Percentiles rank a stretch among this genome's conserved stretches.
Conservation (phyloP, 345 rosid species). For the Trapa incisa region DNA sequence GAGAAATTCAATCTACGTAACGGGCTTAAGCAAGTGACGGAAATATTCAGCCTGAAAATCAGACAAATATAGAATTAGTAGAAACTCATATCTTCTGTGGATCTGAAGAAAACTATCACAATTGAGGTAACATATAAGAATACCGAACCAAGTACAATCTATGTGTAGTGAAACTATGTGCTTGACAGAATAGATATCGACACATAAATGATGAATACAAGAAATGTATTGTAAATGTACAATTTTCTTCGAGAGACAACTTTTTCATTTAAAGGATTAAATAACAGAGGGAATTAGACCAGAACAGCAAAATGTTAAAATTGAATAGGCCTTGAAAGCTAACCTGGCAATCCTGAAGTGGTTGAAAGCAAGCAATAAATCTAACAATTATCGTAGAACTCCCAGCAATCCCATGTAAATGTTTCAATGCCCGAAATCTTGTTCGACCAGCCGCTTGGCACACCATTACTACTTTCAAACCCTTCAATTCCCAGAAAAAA, state of each 20-base stretch:
- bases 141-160: background rate
- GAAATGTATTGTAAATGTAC: background rate
- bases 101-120: background rate
- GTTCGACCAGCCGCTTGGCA: constrained; percentile 94
- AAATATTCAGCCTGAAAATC: constrained; percentile 84
- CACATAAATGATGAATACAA: background rate
- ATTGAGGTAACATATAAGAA: background rate
- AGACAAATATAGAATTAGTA: background rate
- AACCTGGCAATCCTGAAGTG: constrained; percentile 96
- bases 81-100: background rate
- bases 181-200: background rate
- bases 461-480: constrained; percentile 73
- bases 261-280: background rate
- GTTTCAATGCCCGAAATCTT: constrained; percentile 82
- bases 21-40: constrained; percentile 94
- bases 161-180: background rate
- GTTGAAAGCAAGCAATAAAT: constrained; percentile 94
- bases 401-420: constrained; percentile 83
- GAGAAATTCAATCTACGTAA: constrained; percentile 56
- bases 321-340: constrained; percentile 6
- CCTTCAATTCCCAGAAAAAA: constrained; percentile 16
- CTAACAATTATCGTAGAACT: constrained; percentile 67
- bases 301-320: background rate
- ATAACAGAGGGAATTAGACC: background rate
- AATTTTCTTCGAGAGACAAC: background rate